Base-by-base conservation (phyloP, 225 moss, liverwort and hornwort genomes). In the Marchantia paleacea region DNA sequence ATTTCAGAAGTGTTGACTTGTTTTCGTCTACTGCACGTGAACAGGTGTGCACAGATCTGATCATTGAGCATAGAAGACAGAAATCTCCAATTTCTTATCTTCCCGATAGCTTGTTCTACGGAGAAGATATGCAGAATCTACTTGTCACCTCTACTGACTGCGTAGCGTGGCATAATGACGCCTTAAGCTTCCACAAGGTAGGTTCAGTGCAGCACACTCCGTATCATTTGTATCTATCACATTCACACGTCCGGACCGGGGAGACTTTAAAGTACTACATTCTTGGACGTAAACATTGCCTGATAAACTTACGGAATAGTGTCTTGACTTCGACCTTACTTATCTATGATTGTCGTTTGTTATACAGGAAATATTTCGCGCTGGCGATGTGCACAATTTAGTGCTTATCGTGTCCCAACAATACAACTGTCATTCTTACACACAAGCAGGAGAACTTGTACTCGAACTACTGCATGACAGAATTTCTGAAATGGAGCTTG, bases 401-500 rank as follows among this genome's bases (percentile, higher is more conserved):
- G 75, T 75, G 12, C 16, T 28, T 14, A 8, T 75, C 9, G 3
- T 75, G 19, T 28, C 24, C 55, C 12, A 39, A 18, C 29, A 55
- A 18, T 16, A 10, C 52, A 60, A 60, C 55, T 57, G 55, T 19
- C 7, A 28, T 31, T 55, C 55, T 1, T 58, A 75, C 20, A 55
- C 58, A 28, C 55, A 75, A 60, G 75, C 55, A 7, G 55, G 75
- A 30, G 29, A 58, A 47, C 55, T 55, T 55, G 75, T 19, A 4
- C 31, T 55, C 28, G 28, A 55, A 30, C 6, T 75, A 10, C 15
- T 74, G 15, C 22, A 52, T 15, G 24, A 54, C 10, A 74, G 73
- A n/a, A 52, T 74, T 54, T 10, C 28, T 18, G 75, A 75, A 3
- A 75, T 75, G 75, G 75, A 75, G 57, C 75, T 11, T 29, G 55